Evolutionary conservation across 768 basidiomycete species (phyloP), one percentile per base, ranked within the genome.

Genomic region (Hypholoma sublateritium): DNA sequence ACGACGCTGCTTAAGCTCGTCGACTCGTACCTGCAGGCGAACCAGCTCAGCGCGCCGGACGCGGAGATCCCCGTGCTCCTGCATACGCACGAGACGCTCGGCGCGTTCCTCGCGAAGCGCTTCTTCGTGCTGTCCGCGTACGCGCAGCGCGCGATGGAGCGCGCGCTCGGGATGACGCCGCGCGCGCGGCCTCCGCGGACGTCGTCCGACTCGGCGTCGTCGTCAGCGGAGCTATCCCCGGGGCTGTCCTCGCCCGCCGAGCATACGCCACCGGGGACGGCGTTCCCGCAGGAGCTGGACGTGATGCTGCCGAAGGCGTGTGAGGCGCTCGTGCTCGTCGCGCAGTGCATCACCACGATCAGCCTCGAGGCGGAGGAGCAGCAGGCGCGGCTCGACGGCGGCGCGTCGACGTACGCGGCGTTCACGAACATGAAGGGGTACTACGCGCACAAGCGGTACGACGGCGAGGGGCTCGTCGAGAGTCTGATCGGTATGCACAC

Each of bases 1-100:
- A 92, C 87, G 4, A 89, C 84, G n/a, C 74, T 96, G 11, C 82
- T 97, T 56, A 95, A 95, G 70, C 76, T 96, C 14, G 74, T 95
- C 12, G 95, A 96, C 67, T 89, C 92, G 1, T 88, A 91, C 66
- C 75, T 94, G 53, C 88, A 91, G 60, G 79, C 84, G 12, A 72
- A 74, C 24, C 74, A 75, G 60, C 62, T 72, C 53, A 63, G 65
- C 53, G 25, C 74, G 21, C 63, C 68, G 37, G 63, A 67, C 16
- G 62, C 67, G 25, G 67, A 70, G 37, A 69, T 68, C 19, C 68
- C 68, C 19, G 65, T 71, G 41, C 67, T 68, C 42, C 62, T 74
- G 39, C 72, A 70, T 46, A 70, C 74, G 17, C 78, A 83, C 53
- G 66, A 66, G 25, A 74, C 74, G 52, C 73, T 84, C 61, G 76